Conservation (phyloP, 441 rosid genomes). For the Hura crepitans region DNA sequence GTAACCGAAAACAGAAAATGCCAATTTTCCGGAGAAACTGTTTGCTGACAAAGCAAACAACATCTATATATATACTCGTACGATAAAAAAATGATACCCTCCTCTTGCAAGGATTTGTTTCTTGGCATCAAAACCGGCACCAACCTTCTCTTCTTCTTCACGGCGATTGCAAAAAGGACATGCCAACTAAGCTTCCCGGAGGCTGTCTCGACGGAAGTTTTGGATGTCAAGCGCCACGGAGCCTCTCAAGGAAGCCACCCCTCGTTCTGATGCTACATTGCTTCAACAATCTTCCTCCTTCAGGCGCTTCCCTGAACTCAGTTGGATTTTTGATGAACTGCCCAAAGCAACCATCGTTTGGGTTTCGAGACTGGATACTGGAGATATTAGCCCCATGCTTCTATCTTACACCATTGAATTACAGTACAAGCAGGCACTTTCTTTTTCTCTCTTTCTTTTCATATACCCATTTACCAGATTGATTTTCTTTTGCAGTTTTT, state of each 20-base stretch:
- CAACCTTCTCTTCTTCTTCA: not conserved
- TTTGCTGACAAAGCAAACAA: too few species aligned
- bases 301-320: slow-evolving; percentile 40
- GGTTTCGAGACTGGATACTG: slow-evolving; percentile 80
- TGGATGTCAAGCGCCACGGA: slow-evolving; percentile 47
- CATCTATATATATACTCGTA: too few species aligned
- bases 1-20: not conserved
- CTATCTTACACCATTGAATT: slow-evolving; percentile 81
- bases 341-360: slow-evolving; percentile 72
- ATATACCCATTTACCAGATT: not conserved
- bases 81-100: not conserved
- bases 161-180: slow-evolving; percentile 22
- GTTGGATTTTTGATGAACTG: slow-evolving; percentile 70
- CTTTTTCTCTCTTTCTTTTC: not conserved
- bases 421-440: slow-evolving; percentile 73
- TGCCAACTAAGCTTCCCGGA: slow-evolving; percentile 22
- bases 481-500: not conserved
- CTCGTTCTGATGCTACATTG: slow-evolving; percentile 36
- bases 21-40: too few species aligned
- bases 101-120: slow-evolving; percentile 8
- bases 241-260: slow-evolving; percentile 39
- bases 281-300: slow-evolving; percentile 41
- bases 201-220: slow-evolving; percentile 14
- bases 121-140: not conserved
- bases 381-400: slow-evolving; percentile 83